Percentiles rank a stretch among this genome's conserved stretches.
These are phyloP conservation scores for Yamadazyma taylorii DNA, from an alignment of 1,139 yeast genomes.

Conservation along the genomic window DNA sequence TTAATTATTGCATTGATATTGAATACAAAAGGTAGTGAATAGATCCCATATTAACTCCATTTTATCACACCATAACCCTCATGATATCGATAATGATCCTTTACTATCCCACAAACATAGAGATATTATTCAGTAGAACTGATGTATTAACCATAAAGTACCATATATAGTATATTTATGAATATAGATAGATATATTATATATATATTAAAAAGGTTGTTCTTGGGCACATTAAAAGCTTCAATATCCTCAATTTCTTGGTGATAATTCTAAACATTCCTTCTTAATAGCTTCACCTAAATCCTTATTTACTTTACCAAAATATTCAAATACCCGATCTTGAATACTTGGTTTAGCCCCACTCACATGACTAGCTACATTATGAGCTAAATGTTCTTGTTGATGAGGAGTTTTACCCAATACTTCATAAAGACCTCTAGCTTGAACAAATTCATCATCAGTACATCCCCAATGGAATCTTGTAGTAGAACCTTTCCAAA, in stretches of 20 bases:
- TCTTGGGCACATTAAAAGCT: no score
- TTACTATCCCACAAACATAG: no score
- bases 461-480: slow-evolving; percentile 83
- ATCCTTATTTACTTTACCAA: slow-evolving; percentile 61
- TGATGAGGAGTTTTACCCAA: slow-evolving; percentile 73
- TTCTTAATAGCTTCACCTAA: slow-evolving; percentile 61
- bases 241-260: slow-evolving; percentile 55
- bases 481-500: slow-evolving; percentile 84
- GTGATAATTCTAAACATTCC: slow-evolving; percentile 57
- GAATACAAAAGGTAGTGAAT: slow-evolving; percentile 71
- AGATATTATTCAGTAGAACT: no score
- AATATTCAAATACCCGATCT: slow-evolving; percentile 76
- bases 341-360: slow-evolving; percentile 74
- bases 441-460: slow-evolving; percentile 74
- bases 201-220: no score
- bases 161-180: no score
- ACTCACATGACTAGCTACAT: slow-evolving; percentile 72
- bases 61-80: no score
- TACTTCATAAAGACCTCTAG: slow-evolving; percentile 64
- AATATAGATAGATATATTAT: no score
- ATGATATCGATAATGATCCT: no score
- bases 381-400: slow-evolving; percentile 79
- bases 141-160: no score
- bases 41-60: no score
- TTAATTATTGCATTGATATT: slow-evolving; percentile 88